Percentiles rank a stretch among this genome's conserved stretches.
Evolutionary conservation across 2,329 filamentous ascomycete species (phyloP).

Genomic region (Blastomyces emzantsi): DNA sequence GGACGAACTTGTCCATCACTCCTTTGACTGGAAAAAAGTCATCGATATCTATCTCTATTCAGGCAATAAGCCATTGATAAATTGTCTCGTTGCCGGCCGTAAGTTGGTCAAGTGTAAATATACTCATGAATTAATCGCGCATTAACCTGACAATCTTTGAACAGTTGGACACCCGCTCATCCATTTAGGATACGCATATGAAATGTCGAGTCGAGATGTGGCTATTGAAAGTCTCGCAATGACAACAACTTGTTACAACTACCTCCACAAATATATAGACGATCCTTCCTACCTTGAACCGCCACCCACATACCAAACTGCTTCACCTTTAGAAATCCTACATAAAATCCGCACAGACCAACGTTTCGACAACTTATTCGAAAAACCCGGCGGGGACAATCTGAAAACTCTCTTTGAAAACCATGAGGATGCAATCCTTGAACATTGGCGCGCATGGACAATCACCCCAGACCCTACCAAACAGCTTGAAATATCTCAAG

Average conservation of each 20-base stretch:
- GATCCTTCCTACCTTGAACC: constrained; percentile 57
- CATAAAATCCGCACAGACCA: constrained; percentile 59
- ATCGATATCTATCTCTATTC: constrained; percentile 65
- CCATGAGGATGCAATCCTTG: constrained; percentile 61
- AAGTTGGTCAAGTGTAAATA: constrained; percentile 32
- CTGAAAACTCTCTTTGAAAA: constrained; percentile 59
- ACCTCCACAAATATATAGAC: constrained; percentile 57
- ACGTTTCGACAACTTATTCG: constrained; percentile 59
- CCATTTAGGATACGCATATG: constrained; percentile 87
- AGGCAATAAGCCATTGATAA: constrained; percentile 62
- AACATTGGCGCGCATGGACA: constrained; percentile 88
- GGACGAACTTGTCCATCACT: constrained; percentile 66
- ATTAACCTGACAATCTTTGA: background rate
- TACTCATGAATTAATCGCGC: constrained; percentile 13
- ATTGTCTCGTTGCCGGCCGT: constrained; percentile 71
- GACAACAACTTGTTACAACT: constrained; percentile 50
- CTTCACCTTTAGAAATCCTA: constrained; percentile 62
- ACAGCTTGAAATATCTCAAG: constrained; percentile 64
- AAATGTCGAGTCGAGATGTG: constrained; percentile 74
- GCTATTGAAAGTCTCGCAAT: constrained; percentile 81
- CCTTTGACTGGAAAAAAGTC: constrained; percentile 77
- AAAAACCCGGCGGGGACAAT: constrained; percentile 51
- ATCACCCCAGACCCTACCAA: constrained; percentile 53
- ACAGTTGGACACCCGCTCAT: constrained; percentile 85
- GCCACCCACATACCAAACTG: constrained; percentile 47